phyloP scores from a whole-genome alignment of 805 yeast species.

The Hanseniaspora pseudoguilliermondii region DNA sequence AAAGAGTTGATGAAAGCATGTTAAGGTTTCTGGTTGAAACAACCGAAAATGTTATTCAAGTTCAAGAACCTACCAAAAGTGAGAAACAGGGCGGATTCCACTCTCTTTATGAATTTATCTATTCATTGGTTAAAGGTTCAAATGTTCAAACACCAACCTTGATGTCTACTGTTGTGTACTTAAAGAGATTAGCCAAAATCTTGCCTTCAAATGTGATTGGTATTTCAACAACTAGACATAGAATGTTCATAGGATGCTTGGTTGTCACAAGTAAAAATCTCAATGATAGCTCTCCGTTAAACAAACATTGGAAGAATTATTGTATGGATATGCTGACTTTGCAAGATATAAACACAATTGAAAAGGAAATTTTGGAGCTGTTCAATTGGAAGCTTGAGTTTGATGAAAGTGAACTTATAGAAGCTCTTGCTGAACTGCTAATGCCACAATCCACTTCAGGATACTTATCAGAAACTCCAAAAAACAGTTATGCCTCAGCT shows the following conservation, averaged over 20 bases:
- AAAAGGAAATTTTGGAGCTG: constrained; percentile 69
- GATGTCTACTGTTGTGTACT: constrained; percentile 81
- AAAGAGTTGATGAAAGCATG: constrained; percentile 24
- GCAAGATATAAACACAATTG: constrained; percentile 79
- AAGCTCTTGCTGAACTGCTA: constrained; percentile 62
- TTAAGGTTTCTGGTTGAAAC: constrained; percentile 20
- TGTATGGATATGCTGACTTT: constrained; percentile 72
- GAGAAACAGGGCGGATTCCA: constrained; percentile 25
- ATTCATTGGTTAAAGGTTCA: constrained; percentile 58
- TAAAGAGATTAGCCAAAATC: constrained; percentile 60
- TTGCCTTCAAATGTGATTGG: constrained; percentile 85
- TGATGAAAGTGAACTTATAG: constrained; percentile 53
- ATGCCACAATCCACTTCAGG: constrained; percentile 29
- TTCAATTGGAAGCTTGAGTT: constrained; percentile 78
- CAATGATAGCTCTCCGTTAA: constrained; percentile 88
- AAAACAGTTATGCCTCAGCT: constrained; percentile 15
- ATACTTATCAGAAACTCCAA: constrained; percentile 14
- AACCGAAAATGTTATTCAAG: constrained; percentile 23
- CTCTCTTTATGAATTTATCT: constrained; percentile 52
- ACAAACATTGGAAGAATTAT: constrained; percentile 91
- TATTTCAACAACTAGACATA: constrained; percentile 82
- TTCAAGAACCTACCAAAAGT: constrained; percentile 16
- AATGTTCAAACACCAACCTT: constrained; percentile 91
- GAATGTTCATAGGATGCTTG: constrained; percentile 79
- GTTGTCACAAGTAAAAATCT: constrained; percentile 84